Conservation (phyloP, 2,329 filamentous ascomycete species). For the Ceratocystis cubensis region DNA sequence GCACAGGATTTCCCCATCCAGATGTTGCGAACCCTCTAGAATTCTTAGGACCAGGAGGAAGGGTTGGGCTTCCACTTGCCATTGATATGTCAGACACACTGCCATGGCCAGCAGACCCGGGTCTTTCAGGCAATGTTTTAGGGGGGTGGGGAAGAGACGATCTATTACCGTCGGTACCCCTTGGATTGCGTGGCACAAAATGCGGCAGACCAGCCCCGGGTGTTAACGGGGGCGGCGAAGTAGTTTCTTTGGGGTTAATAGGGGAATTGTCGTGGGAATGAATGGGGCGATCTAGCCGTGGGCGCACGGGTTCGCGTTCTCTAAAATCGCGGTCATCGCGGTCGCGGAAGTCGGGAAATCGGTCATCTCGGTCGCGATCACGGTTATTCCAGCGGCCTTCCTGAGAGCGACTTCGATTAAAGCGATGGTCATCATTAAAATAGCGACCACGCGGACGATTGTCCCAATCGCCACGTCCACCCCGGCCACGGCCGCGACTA, state of each 20-base stretch:
- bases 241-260: conserved; percentile 30
- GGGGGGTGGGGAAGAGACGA: conserved; percentile 19
- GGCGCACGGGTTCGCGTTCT: conserved; percentile 37
- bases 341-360: conserved; percentile 32
- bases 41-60: conserved; percentile 22
- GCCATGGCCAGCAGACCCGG: conserved; percentile 33
- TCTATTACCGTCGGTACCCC: conserved; percentile 33
- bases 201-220: conserved; percentile 33
- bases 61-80: conserved; percentile 27
- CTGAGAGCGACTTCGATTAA: conserved; percentile 52
- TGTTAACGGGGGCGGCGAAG: conserved; percentile 45
- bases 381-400: conserved; percentile 47
- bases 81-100: conserved; percentile 20
- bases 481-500: conserved; percentile 41
- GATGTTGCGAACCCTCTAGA: conserved; percentile 5
- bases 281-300: conserved; percentile 40
- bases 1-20: conserved; percentile 42
- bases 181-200: conserved; percentile 41
- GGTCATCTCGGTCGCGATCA: conserved; percentile 41
- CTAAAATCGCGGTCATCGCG: conserved; percentile 36
- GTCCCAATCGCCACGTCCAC: conserved; percentile 33
- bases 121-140: conserved; percentile 35
- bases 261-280: conserved; percentile 37
- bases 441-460: conserved; percentile 43
- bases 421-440: conserved; percentile 51